A percentile compares a stretch with the other conserved stretches of the same genome.
These are phyloP conservation scores for Arthrocladium fulminans DNA, from an alignment of 2,329 filamentous ascomycete genomes.

Conservation along the genomic window DNA sequence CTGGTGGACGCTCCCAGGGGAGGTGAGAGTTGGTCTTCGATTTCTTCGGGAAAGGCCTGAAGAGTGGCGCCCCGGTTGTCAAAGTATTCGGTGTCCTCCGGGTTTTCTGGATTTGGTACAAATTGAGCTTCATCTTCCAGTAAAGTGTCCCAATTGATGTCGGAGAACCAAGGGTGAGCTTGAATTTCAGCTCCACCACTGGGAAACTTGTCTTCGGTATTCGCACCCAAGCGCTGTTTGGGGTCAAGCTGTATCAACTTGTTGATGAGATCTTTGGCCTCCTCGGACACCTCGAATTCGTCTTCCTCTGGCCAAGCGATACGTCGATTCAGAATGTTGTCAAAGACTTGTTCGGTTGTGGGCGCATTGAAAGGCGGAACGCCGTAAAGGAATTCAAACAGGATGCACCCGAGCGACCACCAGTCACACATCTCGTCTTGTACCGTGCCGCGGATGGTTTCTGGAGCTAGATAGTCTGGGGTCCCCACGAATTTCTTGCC, in stretches of 20 bases:
- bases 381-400: slow-evolving; percentile 93
- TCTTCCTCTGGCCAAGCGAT: slow-evolving; percentile 90
- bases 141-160: slow-evolving; percentile 79
- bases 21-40: slow-evolving; percentile 78
- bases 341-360: slow-evolving; percentile 88
- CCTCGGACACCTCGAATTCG: slow-evolving; percentile 63
- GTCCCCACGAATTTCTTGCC: slow-evolving; percentile 92
- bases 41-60: slow-evolving; percentile 85
- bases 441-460: slow-evolving; percentile 89
- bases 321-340: slow-evolving; percentile 82
- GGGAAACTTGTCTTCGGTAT: slow-evolving; percentile 69
- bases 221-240: slow-evolving; percentile 71
- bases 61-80: slow-evolving; percentile 84
- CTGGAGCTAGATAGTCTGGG: slow-evolving; percentile 90
- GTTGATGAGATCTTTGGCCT: slow-evolving; percentile 92
- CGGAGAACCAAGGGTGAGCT: slow-evolving; percentile 77
- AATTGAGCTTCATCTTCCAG: slow-evolving; percentile 96
- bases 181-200: slow-evolving; percentile 89
- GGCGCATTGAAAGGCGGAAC: slow-evolving; percentile 86
- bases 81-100: slow-evolving; percentile 97
- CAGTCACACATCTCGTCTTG: slow-evolving; percentile 98
- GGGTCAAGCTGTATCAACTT: slow-evolving; percentile 80
- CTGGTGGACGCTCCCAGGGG: slow-evolving; percentile 51
- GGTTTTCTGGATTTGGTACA: slow-evolving; percentile 82
- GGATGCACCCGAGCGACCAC: slow-evolving; percentile 98